Evolutionary conservation across 1,139 yeast genomes (phyloP).

Genomic region (Suhomyces anneliseae): DNA sequence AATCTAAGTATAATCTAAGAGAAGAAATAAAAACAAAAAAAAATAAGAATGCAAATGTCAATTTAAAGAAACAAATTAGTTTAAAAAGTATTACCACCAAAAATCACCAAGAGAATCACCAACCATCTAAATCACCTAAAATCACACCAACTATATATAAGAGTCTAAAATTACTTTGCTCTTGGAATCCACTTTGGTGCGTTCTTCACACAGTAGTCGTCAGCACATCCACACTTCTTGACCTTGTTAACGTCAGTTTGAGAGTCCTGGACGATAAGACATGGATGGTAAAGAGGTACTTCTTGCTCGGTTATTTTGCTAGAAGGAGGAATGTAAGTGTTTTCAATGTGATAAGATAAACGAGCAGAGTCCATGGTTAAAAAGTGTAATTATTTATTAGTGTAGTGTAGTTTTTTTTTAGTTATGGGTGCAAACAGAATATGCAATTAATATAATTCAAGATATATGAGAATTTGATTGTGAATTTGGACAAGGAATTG

Average conservation of each 20-base stretch:
- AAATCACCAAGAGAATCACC: too few species aligned
- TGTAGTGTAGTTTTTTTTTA: too few species aligned
- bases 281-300: constrained; percentile 45
- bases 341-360: constrained; percentile 26
- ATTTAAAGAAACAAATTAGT: too few species aligned
- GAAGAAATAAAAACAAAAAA: too few species aligned
- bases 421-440: background rate
- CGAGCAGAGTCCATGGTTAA: constrained; percentile 33
- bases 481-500: background rate
- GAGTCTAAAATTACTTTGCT: constrained; percentile 11
- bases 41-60: too few species aligned
- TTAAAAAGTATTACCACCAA: too few species aligned
- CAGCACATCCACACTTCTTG: constrained; percentile 48
- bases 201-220: constrained; percentile 42
- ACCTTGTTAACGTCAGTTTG: constrained; percentile 41
- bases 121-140: too few species aligned
- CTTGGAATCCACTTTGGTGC: constrained; percentile 47
- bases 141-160: background rate
- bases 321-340: constrained; percentile 38
- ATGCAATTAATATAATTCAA: background rate
- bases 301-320: constrained; percentile 8
- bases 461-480: background rate
- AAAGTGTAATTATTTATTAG: too few species aligned
- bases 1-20: too few species aligned
- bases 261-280: constrained; percentile 45